Base-by-base conservation (phyloP, 2,329 filamentous ascomycete genomes). In the Thielaviopsis populi region DNA sequence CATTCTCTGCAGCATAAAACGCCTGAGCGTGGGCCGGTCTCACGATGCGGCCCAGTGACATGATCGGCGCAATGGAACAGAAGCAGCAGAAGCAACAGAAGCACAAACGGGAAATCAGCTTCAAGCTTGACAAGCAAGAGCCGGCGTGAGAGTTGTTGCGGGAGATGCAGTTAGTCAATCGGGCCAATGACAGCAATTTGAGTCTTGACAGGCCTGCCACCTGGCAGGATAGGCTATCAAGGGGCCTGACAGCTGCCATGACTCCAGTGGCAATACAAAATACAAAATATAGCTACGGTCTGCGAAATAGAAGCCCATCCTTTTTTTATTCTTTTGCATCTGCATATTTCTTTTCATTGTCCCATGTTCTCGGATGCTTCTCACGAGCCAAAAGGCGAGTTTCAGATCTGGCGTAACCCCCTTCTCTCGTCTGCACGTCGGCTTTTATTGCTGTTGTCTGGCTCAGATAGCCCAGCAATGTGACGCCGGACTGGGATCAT, bases 1-100 rank as follows among this genome's bases (percentile, higher is more conserved):
- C 7, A 15, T 6, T 5, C 33, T 50, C 24, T 50, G 27, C 13
- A 56, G 50, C 15, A 56, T n/a, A 17, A 56, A 56, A 37, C 50
- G 13, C 50, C 24, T 2, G 19, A n/a, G 50, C 50, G 15, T 37
- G 17, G 27, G 24, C 50, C 15, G 33, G 50, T 56, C 50, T 30
- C 50, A 37, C 27, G 27, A 56, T 56, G 13, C 27, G 17, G 5
- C n/a, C 27, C 27, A 33, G 27, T 33, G 27, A 30, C 17, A 37
- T 56, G 50, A 56, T 56, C 50, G 24, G 17, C 27, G 33, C 50
- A 56, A 33, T 33, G 50, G 15, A 56, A 56, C 50, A 56, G 17
- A 56, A 56, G 33, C 33, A 37, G n/a, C n/a, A n/a, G n/a, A n/a
- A n/a, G n/a, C n/a, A 56, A 56, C 50, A 56, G 17, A 56, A 56